Percentiles rank a stretch among this genome's conserved stretches.
phyloP scores from a whole-genome alignment of 352 stramenopile species.

The Globisporangium paddicum region DNA sequence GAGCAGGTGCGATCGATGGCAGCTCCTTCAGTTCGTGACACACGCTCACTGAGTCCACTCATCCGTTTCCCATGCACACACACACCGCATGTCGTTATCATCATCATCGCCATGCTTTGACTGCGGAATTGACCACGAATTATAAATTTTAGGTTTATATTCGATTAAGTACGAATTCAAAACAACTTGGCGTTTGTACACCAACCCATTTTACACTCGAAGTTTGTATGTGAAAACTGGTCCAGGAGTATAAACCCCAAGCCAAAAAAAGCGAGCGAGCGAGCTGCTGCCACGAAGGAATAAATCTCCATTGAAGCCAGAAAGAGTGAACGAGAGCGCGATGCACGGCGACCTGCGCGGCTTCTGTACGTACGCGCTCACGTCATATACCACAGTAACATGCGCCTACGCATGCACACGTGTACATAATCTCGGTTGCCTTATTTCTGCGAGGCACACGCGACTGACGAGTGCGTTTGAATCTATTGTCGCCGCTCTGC shows the following conservation, averaged over 20 bases:
- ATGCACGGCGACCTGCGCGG: slow-evolving; percentile 77
- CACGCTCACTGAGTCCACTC: background rate
- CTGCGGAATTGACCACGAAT: too few relatives aligned
- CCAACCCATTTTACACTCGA: too few relatives aligned
- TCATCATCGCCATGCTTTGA: too few relatives aligned
- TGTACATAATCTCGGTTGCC: too few relatives aligned
- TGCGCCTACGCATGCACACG: background rate
- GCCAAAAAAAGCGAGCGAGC: background rate
- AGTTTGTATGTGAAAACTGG: too few relatives aligned
- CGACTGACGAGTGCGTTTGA: background rate
- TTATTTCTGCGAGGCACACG: too few relatives aligned
- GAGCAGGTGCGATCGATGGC: background rate
- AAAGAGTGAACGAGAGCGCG: slow-evolving; percentile 1
- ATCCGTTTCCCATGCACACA: background rate
- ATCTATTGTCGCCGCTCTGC: background rate
- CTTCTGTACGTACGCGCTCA: slow-evolving; percentile 72
- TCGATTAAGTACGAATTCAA: too few relatives aligned
- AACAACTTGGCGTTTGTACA: too few relatives aligned
- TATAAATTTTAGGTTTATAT: too few relatives aligned
- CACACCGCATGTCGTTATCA: background rate
- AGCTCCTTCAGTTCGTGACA: background rate
- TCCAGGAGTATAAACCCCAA: too few relatives aligned
- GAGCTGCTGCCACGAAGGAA: background rate
- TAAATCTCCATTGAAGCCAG: too few relatives aligned
- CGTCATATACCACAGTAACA: too few relatives aligned